Base-by-base conservation (phyloP, 1,284 basidiomycete species). In the Mycosarcoma maydis region DNA sequence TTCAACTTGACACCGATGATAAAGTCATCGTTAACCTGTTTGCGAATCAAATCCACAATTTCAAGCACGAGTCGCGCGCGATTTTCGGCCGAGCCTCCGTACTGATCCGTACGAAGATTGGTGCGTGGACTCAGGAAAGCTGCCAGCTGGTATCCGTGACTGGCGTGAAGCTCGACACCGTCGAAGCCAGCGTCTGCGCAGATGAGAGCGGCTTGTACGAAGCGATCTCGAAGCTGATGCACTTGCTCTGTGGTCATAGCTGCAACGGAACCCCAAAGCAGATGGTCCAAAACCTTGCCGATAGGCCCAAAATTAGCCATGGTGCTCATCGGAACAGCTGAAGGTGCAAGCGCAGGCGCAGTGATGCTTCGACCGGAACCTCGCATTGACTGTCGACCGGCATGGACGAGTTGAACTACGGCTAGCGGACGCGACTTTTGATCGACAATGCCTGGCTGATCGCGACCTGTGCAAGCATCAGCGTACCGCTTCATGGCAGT, bases 131-230 rank as follows among this genome's bases (percentile, higher is more conserved):
- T 92, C 34, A 97, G 84, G 79, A 94, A 95, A 68, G 92, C 89
- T 0, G 92, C 87, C 16, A 97, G 84, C 17, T 96, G 85, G 81
- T 96, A 84, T 23, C 93, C 93, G 83, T 96, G 94, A 2, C 90
- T 90, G 27, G 87, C 90, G 82, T 98, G 94, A 19, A 98, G 70
- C 77, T 98, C 88, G 11, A 96, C 84, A 0, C 94, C 94, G 72
- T 96, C 92, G 80, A 94, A 96, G 0, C 92, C 92, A 23, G 90
- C 85, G 49, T 73, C 60, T 47, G 73, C 77, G n/a, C 82, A 80
- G 47, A 91, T 86, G 49, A 87, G 84, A 1, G 87, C 84, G 2
- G 91, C 87, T 11, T 86, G 85, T 6, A 86, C 79, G 77, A 89
- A 94, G 1, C 88, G 89, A 54, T 88, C 84, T 67, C 92, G 86